Conservation (phyloP, 2,329 filamentous ascomycete species). For the Pezicula carpinea region DNA sequence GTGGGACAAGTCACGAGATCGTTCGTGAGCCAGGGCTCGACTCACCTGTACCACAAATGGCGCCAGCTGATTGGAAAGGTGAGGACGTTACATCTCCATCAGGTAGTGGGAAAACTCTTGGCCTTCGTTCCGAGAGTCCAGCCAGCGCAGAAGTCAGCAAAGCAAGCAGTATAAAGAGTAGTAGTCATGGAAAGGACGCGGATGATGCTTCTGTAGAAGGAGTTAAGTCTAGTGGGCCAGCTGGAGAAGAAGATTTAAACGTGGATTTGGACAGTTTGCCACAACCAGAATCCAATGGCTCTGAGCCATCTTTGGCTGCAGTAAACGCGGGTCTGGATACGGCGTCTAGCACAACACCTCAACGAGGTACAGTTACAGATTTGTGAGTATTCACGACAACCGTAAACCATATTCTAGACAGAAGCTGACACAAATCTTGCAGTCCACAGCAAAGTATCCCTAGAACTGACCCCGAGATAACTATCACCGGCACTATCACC, state of each 20-base stretch:
- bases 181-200: constrained; percentile 16
- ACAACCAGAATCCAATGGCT: constrained; percentile 12
- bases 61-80: constrained; percentile 69
- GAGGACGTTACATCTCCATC: constrained; percentile 39
- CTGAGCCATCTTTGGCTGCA: constrained; percentile 16
- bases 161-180: constrained; percentile 63
- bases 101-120: constrained; percentile 57
- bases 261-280: constrained; percentile 17
- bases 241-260: constrained; percentile 23
- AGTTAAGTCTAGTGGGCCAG: constrained; percentile 20
- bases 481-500: constrained; percentile 2
- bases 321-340: constrained; percentile 23
- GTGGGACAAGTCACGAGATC: constrained; percentile 32
- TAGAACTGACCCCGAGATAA: background rate
- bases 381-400: constrained; percentile 12
- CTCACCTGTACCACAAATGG: constrained; percentile 65
- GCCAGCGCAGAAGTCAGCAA: constrained; percentile 64
- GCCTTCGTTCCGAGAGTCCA: constrained; percentile 60
- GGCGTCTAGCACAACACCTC: constrained; percentile 21
- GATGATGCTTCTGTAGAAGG: constrained; percentile 20
- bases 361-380: constrained; percentile 11
- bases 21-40: constrained; percentile 62
- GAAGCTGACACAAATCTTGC: background rate
- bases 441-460: background rate
- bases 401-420: too few relatives aligned